Conservation (phyloP, 352 stramenopile genomes). For the Pythium sukuiense region DNA sequence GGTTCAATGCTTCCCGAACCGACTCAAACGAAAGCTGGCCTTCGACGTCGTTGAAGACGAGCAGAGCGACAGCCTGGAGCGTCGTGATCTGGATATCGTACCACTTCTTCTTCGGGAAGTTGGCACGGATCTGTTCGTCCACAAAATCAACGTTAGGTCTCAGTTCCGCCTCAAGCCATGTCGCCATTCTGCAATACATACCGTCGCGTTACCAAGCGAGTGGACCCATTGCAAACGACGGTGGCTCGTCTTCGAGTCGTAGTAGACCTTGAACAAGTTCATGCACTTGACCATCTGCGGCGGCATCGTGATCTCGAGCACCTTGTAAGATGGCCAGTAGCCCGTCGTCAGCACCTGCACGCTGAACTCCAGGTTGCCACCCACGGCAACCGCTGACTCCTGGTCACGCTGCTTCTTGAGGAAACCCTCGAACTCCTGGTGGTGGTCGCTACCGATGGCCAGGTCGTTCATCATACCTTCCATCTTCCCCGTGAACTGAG, state of each 20-base stretch:
- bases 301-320: constrained; percentile 95
- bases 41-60: constrained; percentile 93
- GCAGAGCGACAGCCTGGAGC: constrained; percentile 95
- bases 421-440: constrained; percentile 95
- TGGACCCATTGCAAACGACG: constrained; percentile 96
- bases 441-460: constrained; percentile 95
- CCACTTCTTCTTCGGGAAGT: constrained; percentile 88
- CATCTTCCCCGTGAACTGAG: constrained; percentile 99
- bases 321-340: constrained; percentile 98
- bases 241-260: constrained; percentile 93
- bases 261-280: constrained; percentile 96
- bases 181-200: constrained; percentile 30
- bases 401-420: constrained; percentile 86
- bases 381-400: constrained; percentile 36
- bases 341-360: constrained; percentile 98
- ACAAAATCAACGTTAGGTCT: neutral
- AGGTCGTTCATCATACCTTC: constrained; percentile 99
- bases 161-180: neutral
- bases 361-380: constrained; percentile 91
- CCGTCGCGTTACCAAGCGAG: constrained; percentile 95
- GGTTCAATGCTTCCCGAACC: constrained; percentile 91
- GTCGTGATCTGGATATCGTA: constrained; percentile 99
- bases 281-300: constrained; percentile 94
- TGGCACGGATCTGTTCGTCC: constrained; percentile 54
- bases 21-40: constrained; percentile 89